Percentiles rank a stretch among this genome's conserved stretches.
Evolutionary conservation across 495 filamentous ascomycete genomes (phyloP).

Genomic region (Trichocladium antarcticum): DNA sequence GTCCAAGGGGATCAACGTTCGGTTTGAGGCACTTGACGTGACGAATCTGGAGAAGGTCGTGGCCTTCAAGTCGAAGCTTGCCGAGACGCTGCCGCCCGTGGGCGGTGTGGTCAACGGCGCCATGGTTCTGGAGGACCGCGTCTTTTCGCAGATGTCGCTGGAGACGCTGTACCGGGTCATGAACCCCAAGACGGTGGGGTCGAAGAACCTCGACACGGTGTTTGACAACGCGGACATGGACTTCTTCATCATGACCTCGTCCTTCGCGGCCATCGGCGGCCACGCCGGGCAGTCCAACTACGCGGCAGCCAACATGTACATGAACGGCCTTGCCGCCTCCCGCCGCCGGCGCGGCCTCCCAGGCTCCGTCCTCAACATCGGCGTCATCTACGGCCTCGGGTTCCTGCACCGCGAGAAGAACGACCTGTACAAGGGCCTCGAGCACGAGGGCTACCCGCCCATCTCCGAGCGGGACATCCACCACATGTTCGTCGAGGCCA

Average conservation of each 20-base stretch:
- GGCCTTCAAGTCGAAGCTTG: slow-evolving; percentile 22
- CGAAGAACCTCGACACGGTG: slow-evolving; percentile 28
- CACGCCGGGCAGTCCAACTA: slow-evolving; percentile 45
- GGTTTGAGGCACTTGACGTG: slow-evolving; percentile 30
- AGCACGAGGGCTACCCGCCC: slow-evolving; percentile 38
- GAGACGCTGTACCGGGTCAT: slow-evolving; percentile 32
- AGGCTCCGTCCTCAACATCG: slow-evolving; percentile 45
- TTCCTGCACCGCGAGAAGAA: slow-evolving; percentile 42
- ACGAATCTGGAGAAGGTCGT: slow-evolving; percentile 21
- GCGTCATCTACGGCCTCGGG: slow-evolving; percentile 46
- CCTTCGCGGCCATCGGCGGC: slow-evolving; percentile 37
- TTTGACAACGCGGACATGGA: slow-evolving; percentile 29
- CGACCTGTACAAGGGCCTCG: slow-evolving; percentile 30
- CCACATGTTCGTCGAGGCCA: slow-evolving; percentile 49
- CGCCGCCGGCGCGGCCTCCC: slow-evolving; percentile 26
- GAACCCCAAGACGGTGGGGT: slow-evolving; percentile 36
- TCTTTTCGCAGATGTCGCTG: slow-evolving; percentile 38
- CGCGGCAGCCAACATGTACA: slow-evolving; percentile 46
- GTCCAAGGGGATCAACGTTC: slow-evolving; percentile 22
- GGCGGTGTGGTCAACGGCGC: slow-evolving; percentile 43
- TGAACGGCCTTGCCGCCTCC: slow-evolving; percentile 34
- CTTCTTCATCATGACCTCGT: slow-evolving; percentile 42
- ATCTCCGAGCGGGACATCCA: slow-evolving; percentile 51
- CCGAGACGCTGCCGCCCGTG: slow-evolving; percentile 24
- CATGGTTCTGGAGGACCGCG: slow-evolving; percentile 43